Base-by-base conservation (phyloP, 1,139 yeast species). In the Magnusiomyces tetraspermus region DNA sequence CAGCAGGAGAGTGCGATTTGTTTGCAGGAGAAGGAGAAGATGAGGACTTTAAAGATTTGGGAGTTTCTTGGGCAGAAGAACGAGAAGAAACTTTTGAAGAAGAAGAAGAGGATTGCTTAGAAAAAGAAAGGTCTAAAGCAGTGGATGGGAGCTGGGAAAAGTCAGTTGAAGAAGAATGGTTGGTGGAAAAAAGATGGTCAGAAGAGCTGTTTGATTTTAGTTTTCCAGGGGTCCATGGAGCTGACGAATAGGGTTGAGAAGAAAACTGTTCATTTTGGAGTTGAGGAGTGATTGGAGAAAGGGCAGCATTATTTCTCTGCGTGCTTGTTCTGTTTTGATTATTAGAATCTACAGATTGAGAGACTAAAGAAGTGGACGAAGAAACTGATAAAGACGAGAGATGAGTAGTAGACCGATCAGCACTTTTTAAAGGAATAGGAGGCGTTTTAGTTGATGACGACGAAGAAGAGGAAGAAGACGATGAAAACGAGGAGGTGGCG, bases 241-340 rank as follows among this genome's bases (percentile, higher is more conserved):
- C 30, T 44, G 45, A 6, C 30, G 44, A 31, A 44, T 41, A 19
- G 33, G 46, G 36, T n/a, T n/a, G n/a, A 24, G 26, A 21, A 17
- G 51, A 17, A 30, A 28, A 36, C 40, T 37, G 22, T 3, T 30
- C 28, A 45, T 30, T 54, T 37, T 57, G 58, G 24, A 57, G 48
- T 43, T 57, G 60, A 1, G 60, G 58, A 13, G 60, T 55, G 19
- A 53, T 47, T 1, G 58, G 57, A 13, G 57, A 50, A 36, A 51
- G 54, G 24, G 31, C 41, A 19, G 21, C 46, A 2, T 49, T 44
- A 23, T 50, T 49, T 23, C 49, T 48, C n/a, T 48, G 30, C 8
- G 45, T 42, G 5, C 21, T 10, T 4, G 31, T 10, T 3, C 17
- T 24, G 17, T 24, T 17, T 24, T 42, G 46, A 42, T 24, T 42